Conservation (phyloP, 2,329 filamentous ascomycete species). For the Diaporthe humulicola region DNA sequence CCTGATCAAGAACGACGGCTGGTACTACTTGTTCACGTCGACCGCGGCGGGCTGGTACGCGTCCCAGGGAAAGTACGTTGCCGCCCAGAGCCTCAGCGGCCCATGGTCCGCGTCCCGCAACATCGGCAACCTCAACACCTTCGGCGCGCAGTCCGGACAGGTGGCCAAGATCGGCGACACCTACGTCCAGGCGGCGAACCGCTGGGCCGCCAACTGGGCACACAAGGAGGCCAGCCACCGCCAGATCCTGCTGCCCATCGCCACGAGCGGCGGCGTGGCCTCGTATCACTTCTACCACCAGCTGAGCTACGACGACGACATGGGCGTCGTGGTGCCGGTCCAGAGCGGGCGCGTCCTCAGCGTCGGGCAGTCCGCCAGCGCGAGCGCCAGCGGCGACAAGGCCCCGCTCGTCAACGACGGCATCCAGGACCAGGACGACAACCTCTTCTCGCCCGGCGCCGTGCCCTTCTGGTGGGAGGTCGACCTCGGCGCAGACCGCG, state of each 20-base stretch:
- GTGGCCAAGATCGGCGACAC: conserved; percentile 4
- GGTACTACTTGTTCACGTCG: conserved; percentile 11
- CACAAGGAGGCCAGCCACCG: conserved; percentile 2
- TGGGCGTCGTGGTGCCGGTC: background rate
- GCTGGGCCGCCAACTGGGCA: conserved; percentile 20
- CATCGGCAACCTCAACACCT: conserved; percentile 19
- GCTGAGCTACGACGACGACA: conserved; percentile 10
- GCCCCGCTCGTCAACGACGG: conserved; percentile 11
- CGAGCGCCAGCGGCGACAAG: background rate
- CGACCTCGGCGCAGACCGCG: conserved; percentile 1
- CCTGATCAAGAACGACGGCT: conserved; percentile 9
- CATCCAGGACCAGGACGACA: background rate
- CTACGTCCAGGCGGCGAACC: conserved; percentile 5
- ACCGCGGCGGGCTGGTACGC: conserved; percentile 20
- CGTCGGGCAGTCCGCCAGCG: conserved; percentile 14
- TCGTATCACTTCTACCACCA: conserved; percentile 12
- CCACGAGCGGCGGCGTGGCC: background rate
- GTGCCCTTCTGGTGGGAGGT: conserved; percentile 12
- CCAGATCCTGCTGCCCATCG: conserved; percentile 5
- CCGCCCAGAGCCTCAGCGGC: background rate
- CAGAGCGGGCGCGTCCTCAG: conserved; percentile 12
- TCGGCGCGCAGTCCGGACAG: conserved; percentile 14
- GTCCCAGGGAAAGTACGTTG: conserved; percentile 8
- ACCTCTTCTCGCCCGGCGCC: background rate
- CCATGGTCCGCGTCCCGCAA: conserved; percentile 7